A percentile compares a stretch with the other conserved stretches of the same genome.
Conservation (phyloP, 2,329 filamentous ascomycete species). For the Pseudonectria buxi region DNA sequence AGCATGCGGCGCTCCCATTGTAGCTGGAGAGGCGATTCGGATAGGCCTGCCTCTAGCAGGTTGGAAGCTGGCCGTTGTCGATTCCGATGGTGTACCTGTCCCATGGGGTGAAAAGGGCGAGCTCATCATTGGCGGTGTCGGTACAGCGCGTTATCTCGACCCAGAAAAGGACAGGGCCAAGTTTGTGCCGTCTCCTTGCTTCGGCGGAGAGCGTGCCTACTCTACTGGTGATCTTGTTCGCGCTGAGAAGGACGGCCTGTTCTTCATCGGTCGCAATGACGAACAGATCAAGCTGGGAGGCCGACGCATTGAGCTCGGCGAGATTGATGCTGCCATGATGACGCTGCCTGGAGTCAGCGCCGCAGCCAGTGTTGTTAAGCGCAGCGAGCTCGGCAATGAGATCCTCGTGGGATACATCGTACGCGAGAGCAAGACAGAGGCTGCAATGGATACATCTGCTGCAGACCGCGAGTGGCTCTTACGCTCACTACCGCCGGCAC, state of each 20-base stretch:
- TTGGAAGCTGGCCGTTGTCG: constrained; percentile 22
- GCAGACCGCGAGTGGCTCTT: constrained; percentile 5
- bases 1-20: constrained; percentile 13
- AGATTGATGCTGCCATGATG: constrained; percentile 19
- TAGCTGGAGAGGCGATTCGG: constrained; percentile 9
- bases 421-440: background rate
- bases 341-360: constrained; percentile 13
- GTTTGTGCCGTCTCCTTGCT: constrained; percentile 11
- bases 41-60: constrained; percentile 16
- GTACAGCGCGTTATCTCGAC: constrained; percentile 17
- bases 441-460: background rate
- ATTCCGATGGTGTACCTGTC: constrained; percentile 36
- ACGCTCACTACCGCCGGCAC: constrained; percentile 9
- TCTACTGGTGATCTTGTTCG: constrained; percentile 20
- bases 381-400: constrained; percentile 13
- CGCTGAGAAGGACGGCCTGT: constrained; percentile 13
- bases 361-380: constrained; percentile 10
- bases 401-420: constrained; percentile 16
- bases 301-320: constrained; percentile 21
- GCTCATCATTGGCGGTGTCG: constrained; percentile 17
- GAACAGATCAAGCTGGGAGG: constrained; percentile 24
- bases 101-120: constrained; percentile 23
- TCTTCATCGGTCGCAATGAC: constrained; percentile 21
- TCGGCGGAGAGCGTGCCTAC: constrained; percentile 16
- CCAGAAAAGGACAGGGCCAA: constrained; percentile 12